phyloP scores from a whole-genome alignment of 257 asterid genomes.

The Lithospermum erythrorhizon region DNA sequence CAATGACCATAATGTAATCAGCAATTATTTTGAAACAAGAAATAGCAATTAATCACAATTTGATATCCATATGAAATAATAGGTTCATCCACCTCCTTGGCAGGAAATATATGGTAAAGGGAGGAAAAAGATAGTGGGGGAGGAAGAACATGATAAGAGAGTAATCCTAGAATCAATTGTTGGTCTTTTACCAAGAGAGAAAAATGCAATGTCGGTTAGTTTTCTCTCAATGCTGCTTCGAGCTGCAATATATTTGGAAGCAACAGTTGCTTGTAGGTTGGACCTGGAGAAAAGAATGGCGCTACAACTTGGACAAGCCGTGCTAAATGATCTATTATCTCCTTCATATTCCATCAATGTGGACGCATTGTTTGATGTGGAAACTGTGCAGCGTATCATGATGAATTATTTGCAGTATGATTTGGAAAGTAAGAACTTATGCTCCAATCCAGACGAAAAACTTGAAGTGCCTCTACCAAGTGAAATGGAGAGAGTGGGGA shows the following conservation, averaged over 20 bases:
- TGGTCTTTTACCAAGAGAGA: constrained; percentile 69
- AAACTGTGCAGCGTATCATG: constrained; percentile 59
- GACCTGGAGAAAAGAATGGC: constrained; percentile 82
- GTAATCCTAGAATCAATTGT: constrained; percentile 76
- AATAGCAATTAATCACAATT: constrained; percentile 1
- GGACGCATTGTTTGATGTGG: constrained; percentile 68
- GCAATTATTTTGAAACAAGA: too few species aligned
- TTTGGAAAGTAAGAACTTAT: constrained; percentile 25
- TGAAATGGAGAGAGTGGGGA: constrained; percentile 44
- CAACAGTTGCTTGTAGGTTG: constrained; percentile 77
- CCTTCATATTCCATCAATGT: constrained; percentile 64
- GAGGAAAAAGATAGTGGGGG: constrained; percentile 53
- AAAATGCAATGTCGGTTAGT: constrained; percentile 62
- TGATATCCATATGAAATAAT: constrained; percentile 1
- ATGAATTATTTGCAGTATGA: constrained; percentile 45
- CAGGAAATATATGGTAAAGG: constrained; percentile 77
- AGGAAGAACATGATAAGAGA: constrained; percentile 66
- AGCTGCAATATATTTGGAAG: constrained; percentile 64
- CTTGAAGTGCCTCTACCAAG: constrained; percentile 20
- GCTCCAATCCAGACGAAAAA: constrained; percentile 28
- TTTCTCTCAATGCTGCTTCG: constrained; percentile 79
- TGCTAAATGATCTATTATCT: constrained; percentile 57
- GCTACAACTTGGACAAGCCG: constrained; percentile 66
- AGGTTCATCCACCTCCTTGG: constrained; percentile 6
- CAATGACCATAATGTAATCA: too few species aligned